Evolutionary conservation across 2,329 filamentous ascomycete genomes (phyloP).

Genomic region (Coniella lustricola): DNA sequence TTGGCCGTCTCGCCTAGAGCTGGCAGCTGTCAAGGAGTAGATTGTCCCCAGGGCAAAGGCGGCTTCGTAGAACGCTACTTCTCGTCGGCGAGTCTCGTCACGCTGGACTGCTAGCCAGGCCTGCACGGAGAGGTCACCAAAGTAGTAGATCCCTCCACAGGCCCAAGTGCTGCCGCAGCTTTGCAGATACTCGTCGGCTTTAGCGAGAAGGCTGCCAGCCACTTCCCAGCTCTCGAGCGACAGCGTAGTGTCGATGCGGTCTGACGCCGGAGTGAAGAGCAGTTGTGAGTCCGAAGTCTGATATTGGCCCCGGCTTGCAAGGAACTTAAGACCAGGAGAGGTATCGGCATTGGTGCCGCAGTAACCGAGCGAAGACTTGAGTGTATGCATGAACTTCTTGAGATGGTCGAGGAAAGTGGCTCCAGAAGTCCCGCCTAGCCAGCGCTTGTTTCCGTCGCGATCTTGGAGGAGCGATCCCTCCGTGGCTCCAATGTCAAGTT

Average conservation of each 20-base stretch:
- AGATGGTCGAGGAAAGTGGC: constrained; percentile 43
- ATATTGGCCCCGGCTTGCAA: constrained; percentile 37
- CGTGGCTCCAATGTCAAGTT: constrained; percentile 8
- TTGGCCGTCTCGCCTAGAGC: constrained; percentile 25
- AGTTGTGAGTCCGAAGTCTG: constrained; percentile 41
- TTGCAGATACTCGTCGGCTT: constrained; percentile 38
- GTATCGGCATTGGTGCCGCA: constrained; percentile 11
- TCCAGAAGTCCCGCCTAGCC: constrained; percentile 42
- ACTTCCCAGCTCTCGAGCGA: constrained; percentile 19
- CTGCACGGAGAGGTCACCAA: constrained; percentile 25
- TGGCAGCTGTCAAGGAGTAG: constrained; percentile 24
- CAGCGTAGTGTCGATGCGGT: not conserved
- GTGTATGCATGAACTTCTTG: constrained; percentile 39
- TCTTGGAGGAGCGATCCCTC: constrained; percentile 40
- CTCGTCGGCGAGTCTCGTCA: constrained; percentile 19
- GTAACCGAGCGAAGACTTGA: constrained; percentile 26
- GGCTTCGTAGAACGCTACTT: constrained; percentile 38
- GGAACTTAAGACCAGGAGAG: constrained; percentile 27
- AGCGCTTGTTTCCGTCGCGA: constrained; percentile 35
- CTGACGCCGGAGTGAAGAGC: constrained; percentile 23
- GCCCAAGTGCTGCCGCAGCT: constrained; percentile 34
- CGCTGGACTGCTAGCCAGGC: constrained; percentile 8
- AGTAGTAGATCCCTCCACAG: constrained; percentile 43
- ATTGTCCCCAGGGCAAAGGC: constrained; percentile 35
- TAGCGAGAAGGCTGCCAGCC: constrained; percentile 31